Percentiles rank a stretch among this genome's conserved stretches.
Evolutionary conservation across 2,329 filamentous ascomycete genomes (phyloP).

Genomic region (Fusarium devonianum): DNA sequence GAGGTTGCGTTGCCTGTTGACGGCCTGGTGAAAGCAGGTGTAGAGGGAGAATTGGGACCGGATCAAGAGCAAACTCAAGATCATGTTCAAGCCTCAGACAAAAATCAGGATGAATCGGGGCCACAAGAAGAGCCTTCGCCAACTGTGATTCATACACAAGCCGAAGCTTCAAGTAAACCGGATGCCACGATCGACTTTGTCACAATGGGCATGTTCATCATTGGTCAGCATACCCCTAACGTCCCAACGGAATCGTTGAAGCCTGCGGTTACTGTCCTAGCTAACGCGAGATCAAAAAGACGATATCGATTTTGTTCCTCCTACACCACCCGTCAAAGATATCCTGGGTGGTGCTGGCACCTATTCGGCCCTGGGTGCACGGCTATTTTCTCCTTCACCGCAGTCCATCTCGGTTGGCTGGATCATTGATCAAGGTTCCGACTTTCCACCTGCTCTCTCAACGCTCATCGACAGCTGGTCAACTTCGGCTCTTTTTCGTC

Average conservation of each 20-base stretch:
- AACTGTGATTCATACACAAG: slow-evolving; percentile 1
- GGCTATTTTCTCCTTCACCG: slow-evolving; percentile 79
- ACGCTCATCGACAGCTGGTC: slow-evolving; percentile 75
- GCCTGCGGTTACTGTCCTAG: background rate
- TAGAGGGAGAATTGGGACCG: slow-evolving; percentile 6
- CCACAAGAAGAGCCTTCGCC: slow-evolving; percentile 7
- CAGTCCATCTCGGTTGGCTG: slow-evolving; percentile 77
- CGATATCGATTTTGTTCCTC: slow-evolving; percentile 85
- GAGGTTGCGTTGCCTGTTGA: slow-evolving; percentile 9
- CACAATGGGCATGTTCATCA: slow-evolving; percentile 77
- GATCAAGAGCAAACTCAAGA: slow-evolving; percentile 15
- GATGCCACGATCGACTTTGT: slow-evolving; percentile 64
- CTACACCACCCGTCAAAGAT: slow-evolving; percentile 72
- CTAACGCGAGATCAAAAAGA: slow-evolving; percentile 59
- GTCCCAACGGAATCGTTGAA: background rate
- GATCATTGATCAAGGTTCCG: slow-evolving; percentile 88
- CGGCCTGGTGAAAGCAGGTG: background rate
- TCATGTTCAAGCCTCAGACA: slow-evolving; percentile 11
- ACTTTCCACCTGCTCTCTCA: slow-evolving; percentile 77
- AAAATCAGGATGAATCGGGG: slow-evolving; percentile 5
- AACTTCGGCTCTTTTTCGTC: slow-evolving; percentile 74
- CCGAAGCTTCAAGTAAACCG: slow-evolving; percentile 6
- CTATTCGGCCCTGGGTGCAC: slow-evolving; percentile 86
- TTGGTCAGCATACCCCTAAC: slow-evolving; percentile 57
- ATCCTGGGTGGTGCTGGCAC: slow-evolving; percentile 90